Percentiles rank a stretch among this genome's conserved stretches.
Evolutionary conservation across 23 red algal species (phyloP).

Genomic region (Agarophyton chilense): DNA sequence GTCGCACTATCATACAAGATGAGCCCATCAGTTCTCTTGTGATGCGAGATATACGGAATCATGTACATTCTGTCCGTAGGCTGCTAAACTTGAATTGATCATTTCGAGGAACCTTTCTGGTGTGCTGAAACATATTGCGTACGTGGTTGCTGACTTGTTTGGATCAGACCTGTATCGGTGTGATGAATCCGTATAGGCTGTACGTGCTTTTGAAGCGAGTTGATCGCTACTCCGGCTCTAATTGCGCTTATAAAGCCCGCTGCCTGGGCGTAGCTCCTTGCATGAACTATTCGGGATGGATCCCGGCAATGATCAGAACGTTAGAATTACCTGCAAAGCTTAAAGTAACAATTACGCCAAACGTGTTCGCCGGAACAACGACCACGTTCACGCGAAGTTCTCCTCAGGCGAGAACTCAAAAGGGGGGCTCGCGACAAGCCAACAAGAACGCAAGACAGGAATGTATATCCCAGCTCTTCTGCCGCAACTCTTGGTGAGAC

Average conservation of each 20-base stretch:
- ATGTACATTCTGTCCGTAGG: not conserved
- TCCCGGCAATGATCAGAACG: slow-evolving; percentile 64
- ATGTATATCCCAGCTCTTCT: slow-evolving; percentile 98
- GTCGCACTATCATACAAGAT: slow-evolving; percentile 27
- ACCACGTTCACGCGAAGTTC: slow-evolving; percentile 58
- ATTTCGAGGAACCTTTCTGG: not conserved
- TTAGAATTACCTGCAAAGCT: slow-evolving; percentile 41
- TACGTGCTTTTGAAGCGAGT: slow-evolving; percentile 54
- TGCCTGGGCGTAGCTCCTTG: slow-evolving; percentile 89
- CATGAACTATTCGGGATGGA: slow-evolving; percentile 39
- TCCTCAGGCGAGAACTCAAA: not conserved
- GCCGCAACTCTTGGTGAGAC: slow-evolving; percentile 92
- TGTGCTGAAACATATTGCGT: not conserved
- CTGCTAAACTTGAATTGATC: slow-evolving; percentile 13
- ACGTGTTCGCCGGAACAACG: slow-evolving; percentile 74
- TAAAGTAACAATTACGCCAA: slow-evolving; percentile 49
- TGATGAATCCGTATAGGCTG: slow-evolving; percentile 7
- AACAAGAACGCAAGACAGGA: slow-evolving; percentile 92
- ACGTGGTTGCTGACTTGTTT: not conserved
- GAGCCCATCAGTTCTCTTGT: slow-evolving; percentile 39
- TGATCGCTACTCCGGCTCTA: slow-evolving; percentile 71
- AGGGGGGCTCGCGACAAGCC: slow-evolving; percentile 86
- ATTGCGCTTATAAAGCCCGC: slow-evolving; percentile 87
- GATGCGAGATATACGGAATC: slow-evolving; percentile 32
- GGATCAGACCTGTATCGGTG: not conserved